Evolutionary conservation across 768 basidiomycete genomes (phyloP), one percentile per base, ranked within the genome.

Genomic region (Mycena floridula): DNA sequence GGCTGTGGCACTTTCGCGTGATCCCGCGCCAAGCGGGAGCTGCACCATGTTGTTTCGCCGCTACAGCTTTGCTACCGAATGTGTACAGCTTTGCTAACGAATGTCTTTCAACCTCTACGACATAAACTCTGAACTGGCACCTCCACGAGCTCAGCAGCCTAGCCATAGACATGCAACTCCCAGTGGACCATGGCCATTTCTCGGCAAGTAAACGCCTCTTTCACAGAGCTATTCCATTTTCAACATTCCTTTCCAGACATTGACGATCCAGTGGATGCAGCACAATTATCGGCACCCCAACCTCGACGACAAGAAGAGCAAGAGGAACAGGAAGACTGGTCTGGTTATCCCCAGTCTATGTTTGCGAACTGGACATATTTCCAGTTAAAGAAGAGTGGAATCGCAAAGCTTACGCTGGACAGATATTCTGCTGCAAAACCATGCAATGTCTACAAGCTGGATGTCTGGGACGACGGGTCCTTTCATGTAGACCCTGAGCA

Each of bases 141-240:
- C n/a, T 40, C 56, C 54, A 30, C 49, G 54, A 24, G 39, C 50
- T 21, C 47, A 50, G 11, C 51, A 53, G 26, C 55, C 57, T 11
- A 50, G 50, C 23, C 54, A 67, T 41, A 57, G 68, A 2, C 67
- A 69, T 20, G 67, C 61, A 15, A 55, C 66, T 12, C 68, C 68
- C 3, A 65, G 62, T 3, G 68, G 67, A 5, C 68, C 68, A 20
- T 69, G 68, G 68, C 68, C 68, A 5, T 69, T 65, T 58, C 61
- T 70, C 52, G n/a, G n/a, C n/a, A n/a, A n/a, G n/a, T n/a, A n/a
- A n/a, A n/a, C n/a, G n/a, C n/a, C n/a, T n/a, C n/a, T n/a, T n/a
- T n/a, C n/a, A n/a, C n/a, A n/a, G n/a, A n/a, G n/a, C n/a, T n/a
- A n/a, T n/a, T n/a, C n/a, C n/a, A n/a, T n/a, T n/a, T n/a, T n/a